These are phyloP conservation scores for Hortiboletus rubellus DNA, from an alignment of 1,284 basidiomycete species.

Conservation along the genomic window DNA sequence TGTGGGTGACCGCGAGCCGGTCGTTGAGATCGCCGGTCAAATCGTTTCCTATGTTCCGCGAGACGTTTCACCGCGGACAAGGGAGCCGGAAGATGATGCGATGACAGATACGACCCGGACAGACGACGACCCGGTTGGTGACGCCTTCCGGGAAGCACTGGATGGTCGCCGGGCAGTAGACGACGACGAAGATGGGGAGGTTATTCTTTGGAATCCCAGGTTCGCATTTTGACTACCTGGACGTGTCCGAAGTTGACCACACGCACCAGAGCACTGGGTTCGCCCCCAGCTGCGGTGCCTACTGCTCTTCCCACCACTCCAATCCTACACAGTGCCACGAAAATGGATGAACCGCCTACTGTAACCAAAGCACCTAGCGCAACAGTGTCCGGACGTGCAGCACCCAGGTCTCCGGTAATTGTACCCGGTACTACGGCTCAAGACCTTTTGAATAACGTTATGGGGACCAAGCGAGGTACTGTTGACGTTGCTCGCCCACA, in stretches of 20 bases:
- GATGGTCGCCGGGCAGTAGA: constrained; percentile 39
- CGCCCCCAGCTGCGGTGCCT: constrained; percentile 28
- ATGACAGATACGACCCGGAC: constrained; percentile 68
- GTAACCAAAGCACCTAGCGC: constrained; percentile 21
- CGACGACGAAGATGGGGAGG: constrained; percentile 53
- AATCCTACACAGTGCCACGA: constrained; percentile 20
- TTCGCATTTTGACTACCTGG: constrained; percentile 26
- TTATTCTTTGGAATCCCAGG: constrained; percentile 67
- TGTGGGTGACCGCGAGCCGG: constrained; percentile 1
- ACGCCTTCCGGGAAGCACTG: constrained; percentile 69
- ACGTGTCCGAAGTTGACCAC: constrained; percentile 10
- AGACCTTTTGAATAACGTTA: constrained; percentile 60
- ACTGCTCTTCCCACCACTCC: constrained; percentile 26
- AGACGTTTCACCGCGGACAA: background rate
- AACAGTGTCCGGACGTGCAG: constrained; percentile 18
- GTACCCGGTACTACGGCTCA: constrained; percentile 53
- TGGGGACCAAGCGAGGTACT: constrained; percentile 34
- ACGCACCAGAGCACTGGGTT: constrained; percentile 36
- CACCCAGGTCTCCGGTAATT: constrained; percentile 24
- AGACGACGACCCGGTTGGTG: constrained; percentile 79
- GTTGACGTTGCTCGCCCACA: constrained; percentile 22
- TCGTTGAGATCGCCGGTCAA: constrained; percentile 17
- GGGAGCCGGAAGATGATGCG: constrained; percentile 56
- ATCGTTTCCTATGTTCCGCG: constrained; percentile 9
- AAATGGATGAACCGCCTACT: constrained; percentile 30